Evolutionary conservation across 192 early-diverging fungal species (phyloP).

Genomic region (Jimgerdemannia lactiflua): DNA sequence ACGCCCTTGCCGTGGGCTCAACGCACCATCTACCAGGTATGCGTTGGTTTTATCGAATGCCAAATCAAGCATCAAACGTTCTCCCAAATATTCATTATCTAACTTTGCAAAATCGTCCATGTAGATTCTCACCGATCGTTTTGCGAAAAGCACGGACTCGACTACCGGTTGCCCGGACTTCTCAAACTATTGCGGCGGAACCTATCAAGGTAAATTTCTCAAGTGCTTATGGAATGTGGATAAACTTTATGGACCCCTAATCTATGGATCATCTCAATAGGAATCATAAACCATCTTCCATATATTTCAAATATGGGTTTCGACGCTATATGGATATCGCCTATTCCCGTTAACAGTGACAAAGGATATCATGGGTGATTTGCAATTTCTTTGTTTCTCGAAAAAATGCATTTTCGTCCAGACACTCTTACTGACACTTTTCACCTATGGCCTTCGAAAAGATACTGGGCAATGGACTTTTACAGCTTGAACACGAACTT

Average conservation of each 20-base stretch:
- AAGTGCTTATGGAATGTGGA: not conserved
- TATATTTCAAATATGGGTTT: constrained; percentile 31
- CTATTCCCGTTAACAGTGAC: constrained; percentile 23
- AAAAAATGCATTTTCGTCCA: too few relatives aligned
- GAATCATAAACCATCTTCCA: not conserved
- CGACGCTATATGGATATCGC: constrained; percentile 43
- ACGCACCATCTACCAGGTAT: not conserved
- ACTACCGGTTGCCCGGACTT: constrained; percentile 6
- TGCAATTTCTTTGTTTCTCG: too few relatives aligned
- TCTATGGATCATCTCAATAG: not conserved
- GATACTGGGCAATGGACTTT: constrained; percentile 42
- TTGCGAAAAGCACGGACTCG: constrained; percentile 27
- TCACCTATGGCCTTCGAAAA: not conserved
- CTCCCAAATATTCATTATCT: too few relatives aligned
- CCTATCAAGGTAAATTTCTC: constrained; percentile 31
- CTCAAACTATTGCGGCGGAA: constrained; percentile 44
- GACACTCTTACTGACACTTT: too few relatives aligned
- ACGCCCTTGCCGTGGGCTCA: not conserved
- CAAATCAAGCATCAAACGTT: too few relatives aligned
- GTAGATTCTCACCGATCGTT: constrained; percentile 41
- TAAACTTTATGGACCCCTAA: too few relatives aligned
- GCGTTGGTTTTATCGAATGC: too few relatives aligned
- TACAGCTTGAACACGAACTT: constrained; percentile 38
- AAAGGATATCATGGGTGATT: constrained; percentile 31
- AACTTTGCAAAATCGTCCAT: not conserved